These are phyloP conservation scores for Debaryomyces singareniensis DNA, from an alignment of 1,139 yeast genomes.

Conservation along the genomic window DNA sequence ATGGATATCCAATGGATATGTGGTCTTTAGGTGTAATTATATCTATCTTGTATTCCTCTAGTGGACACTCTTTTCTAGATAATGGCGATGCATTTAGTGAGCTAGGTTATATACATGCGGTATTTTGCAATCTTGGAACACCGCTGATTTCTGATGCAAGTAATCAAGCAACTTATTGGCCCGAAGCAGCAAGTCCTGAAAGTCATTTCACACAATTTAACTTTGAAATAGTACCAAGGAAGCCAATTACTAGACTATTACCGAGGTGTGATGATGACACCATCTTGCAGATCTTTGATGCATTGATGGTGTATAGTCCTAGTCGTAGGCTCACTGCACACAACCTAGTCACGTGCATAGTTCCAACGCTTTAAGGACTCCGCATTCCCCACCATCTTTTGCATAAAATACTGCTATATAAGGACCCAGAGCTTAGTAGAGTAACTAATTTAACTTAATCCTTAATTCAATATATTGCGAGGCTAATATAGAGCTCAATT, in stretches of 20 bases:
- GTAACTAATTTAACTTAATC: no score
- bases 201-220: conserved; percentile 26
- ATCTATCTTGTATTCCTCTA: conserved; percentile 49
- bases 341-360: conserved; percentile 6
- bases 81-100: conserved; percentile 43
- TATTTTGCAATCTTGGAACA: conserved; percentile 63
- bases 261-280: conserved; percentile 20
- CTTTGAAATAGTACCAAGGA: conserved; percentile 14
- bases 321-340: conserved; percentile 11
- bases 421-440: no score
- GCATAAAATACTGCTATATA: no score
- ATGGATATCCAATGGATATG: conserved; percentile 61
- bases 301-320: conserved; percentile 21
- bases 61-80: conserved; percentile 36
- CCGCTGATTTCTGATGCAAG: conserved; percentile 53
- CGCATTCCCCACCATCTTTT: no score
- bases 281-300: conserved; percentile 13
- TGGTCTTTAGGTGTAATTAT: conserved; percentile 76
- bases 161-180: conserved; percentile 25
- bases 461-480: no score
- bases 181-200: conserved; percentile 24
- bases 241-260: conserved; percentile 11
- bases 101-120: conserved; percentile 54
- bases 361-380: no score
- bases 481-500: no score